Conservation (phyloP, 495 filamentous ascomycete genomes). For the Endocarpon pusillum region DNA sequence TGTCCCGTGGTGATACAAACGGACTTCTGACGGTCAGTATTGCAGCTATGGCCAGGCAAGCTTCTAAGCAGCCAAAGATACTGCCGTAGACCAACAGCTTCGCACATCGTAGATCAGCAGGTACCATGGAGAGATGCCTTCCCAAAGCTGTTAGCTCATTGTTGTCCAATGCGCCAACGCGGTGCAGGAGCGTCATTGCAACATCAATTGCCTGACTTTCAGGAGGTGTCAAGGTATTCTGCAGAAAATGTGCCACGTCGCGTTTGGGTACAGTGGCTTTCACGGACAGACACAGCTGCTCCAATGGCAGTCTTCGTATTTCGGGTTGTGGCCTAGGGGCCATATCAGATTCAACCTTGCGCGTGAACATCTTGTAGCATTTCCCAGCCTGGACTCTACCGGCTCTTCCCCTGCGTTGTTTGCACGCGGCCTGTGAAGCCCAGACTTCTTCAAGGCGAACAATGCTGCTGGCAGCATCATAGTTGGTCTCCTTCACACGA, state of each 20-base stretch:
- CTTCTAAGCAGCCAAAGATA: conserved; percentile 79
- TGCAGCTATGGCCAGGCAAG: conserved; percentile 75
- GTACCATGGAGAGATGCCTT: conserved; percentile 81
- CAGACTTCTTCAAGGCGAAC: conserved; percentile 86
- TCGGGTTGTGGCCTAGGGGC: conserved; percentile 80
- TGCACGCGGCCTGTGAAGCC: conserved; percentile 88
- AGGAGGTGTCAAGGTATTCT: conserved; percentile 75
- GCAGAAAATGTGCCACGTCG: conserved; percentile 65
- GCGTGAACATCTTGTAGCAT: conserved; percentile 93
- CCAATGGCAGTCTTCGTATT: conserved; percentile 78
- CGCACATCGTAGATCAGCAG: conserved; percentile 78
- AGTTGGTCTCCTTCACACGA: conserved; percentile 89
- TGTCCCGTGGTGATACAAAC: conserved; percentile 66
- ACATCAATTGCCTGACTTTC: conserved; percentile 69
- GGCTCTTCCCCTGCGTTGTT: conserved; percentile 88
- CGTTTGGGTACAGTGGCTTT: conserved; percentile 75
- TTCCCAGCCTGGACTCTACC: conserved; percentile 78
- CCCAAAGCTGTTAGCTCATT: conserved; percentile 78
- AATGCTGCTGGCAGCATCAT: conserved; percentile 84
- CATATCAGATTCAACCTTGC: conserved; percentile 73
- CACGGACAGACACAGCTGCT: conserved; percentile 86
- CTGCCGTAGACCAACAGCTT: conserved; percentile 94
- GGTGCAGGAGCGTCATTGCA: conserved; percentile 55
- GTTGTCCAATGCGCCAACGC: conserved; percentile 78
- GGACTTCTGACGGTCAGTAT: conserved; percentile 74